Conservation (phyloP, 2,329 filamentous ascomycete genomes). For the Arthrobotrys sinensis region DNA sequence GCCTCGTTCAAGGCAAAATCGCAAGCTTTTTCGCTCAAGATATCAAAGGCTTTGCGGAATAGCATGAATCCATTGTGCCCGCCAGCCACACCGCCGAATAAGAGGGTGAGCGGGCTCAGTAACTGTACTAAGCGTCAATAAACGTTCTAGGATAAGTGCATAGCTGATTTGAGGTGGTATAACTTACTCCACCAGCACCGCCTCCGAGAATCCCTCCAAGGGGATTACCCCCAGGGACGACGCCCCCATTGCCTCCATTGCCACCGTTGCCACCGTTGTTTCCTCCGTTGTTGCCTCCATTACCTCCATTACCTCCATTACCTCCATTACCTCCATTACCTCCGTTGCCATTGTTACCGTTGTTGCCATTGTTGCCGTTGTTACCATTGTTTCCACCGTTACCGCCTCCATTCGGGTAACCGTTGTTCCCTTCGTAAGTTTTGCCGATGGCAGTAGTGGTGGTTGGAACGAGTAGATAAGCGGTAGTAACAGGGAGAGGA, state of each 20-base stretch:
- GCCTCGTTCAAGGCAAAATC: slow-evolving; percentile 56
- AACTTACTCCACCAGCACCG: not conserved
- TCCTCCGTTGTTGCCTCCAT: not conserved
- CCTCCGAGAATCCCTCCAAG: not conserved
- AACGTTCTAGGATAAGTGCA: not conserved
- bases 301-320: not conserved
- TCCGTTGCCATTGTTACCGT: not conserved
- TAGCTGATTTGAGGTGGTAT: not conserved
- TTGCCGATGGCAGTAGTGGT: not conserved
- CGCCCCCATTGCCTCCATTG: slow-evolving; percentile 7
- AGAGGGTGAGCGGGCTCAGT: not conserved
- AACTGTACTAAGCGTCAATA: not conserved
- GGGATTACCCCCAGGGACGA: not conserved
- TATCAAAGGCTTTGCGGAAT: slow-evolving; percentile 46
- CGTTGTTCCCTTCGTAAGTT: too few relatives aligned
- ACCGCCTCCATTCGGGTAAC: not conserved
- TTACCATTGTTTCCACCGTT: not conserved
- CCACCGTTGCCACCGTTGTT: not conserved
- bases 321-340: slow-evolving; percentile 6
- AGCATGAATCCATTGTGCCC: slow-evolving; percentile 26
- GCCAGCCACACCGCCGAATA: not conserved
- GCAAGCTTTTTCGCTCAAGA: slow-evolving; percentile 49
- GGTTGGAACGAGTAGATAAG: not conserved
- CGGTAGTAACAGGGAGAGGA: not conserved
- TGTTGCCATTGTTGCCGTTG: not conserved